These are phyloP conservation scores for Xerocomus nothofagi DNA, from an alignment of 1,284 basidiomycete genomes.

Conservation along the genomic window DNA sequence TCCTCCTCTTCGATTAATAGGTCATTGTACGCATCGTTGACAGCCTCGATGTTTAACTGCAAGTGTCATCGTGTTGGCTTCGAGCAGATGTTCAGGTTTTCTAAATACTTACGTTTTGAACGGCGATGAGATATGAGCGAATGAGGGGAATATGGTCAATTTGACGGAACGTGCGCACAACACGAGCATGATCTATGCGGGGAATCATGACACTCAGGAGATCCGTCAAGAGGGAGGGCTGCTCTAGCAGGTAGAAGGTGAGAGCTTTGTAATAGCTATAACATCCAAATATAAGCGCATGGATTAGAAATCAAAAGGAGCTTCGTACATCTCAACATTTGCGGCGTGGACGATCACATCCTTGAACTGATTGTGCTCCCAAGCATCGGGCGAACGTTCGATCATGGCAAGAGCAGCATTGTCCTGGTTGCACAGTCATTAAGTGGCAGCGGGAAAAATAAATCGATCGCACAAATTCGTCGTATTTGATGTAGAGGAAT, in stretches of 20 bases:
- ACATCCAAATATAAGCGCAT: conserved; percentile 1
- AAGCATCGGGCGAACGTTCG: conserved; percentile 94
- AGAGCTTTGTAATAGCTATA: conserved; percentile 84
- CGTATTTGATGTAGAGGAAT: conserved; percentile 98
- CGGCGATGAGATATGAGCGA: conserved; percentile 93
- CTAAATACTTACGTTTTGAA: conserved; percentile 73
- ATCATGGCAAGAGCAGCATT: conserved; percentile 98
- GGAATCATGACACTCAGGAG: conserved; percentile 89
- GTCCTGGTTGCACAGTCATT: conserved; percentile 51
- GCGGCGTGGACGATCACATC: conserved; percentile 93
- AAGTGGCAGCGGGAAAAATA: background rate
- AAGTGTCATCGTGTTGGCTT: conserved; percentile 10
- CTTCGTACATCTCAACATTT: conserved; percentile 90
- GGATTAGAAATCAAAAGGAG: background rate
- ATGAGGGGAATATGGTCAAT: conserved; percentile 96
- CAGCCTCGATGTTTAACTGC: conserved; percentile 91
- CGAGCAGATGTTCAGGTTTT: too few species aligned
- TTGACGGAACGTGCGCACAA: conserved; percentile 94
- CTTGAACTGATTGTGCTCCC: conserved; percentile 99
- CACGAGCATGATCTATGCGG: conserved; percentile 92
- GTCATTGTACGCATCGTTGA: conserved; percentile 98
- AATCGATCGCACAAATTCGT: conserved; percentile 68
- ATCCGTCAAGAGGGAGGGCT: conserved; percentile 92
- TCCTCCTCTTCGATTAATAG: conserved; percentile 98
- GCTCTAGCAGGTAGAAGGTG: conserved; percentile 89